phyloP scores from a whole-genome alignment of 192 early-diverging fungal genomes.

The Mortierella hygrophila region DNA sequence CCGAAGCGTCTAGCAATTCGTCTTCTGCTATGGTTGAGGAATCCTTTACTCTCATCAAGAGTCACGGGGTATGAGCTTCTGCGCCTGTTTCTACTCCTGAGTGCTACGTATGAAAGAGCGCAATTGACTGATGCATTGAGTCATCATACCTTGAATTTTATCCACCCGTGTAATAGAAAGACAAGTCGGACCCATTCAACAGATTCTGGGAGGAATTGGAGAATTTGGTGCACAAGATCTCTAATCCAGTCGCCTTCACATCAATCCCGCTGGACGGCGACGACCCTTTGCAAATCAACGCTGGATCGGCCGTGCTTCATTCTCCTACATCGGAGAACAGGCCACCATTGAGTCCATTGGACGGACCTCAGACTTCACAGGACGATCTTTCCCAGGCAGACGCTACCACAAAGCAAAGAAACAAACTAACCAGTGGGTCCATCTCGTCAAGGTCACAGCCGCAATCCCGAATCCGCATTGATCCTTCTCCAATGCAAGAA shows the following conservation, averaged over 20 bases:
- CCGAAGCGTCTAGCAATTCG: conserved; percentile 37
- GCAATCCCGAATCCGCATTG: conserved; percentile 17
- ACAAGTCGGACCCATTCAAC: conserved; percentile 87
- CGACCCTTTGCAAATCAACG: conserved; percentile 31
- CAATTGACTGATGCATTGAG: not conserved
- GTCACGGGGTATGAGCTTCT: conserved; percentile 26
- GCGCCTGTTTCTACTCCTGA: not conserved
- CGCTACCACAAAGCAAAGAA: not conserved
- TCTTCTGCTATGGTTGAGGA: conserved; percentile 52
- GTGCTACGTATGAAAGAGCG: not conserved
- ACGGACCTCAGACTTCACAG: not conserved
- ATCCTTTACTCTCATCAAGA: conserved; percentile 46
- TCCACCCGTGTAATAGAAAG: conserved; percentile 48
- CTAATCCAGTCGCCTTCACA: conserved; percentile 74
- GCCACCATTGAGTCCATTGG: conserved; percentile 2
- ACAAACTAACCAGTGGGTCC: not conserved
- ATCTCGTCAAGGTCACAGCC: not conserved
- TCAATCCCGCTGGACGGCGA: conserved; percentile 64
- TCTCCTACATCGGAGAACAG: conserved; percentile 24
- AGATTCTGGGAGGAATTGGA: conserved; percentile 87
- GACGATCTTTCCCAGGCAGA: not conserved
- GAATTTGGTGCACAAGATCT: conserved; percentile 77
- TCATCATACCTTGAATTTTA: not conserved
- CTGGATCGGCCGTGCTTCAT: conserved; percentile 16
- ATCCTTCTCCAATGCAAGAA: conserved; percentile 62